phyloP scores from a whole-genome alignment of 225 moss, liverwort and hornwort genomes.

The Straminergon stramineum region DNA sequence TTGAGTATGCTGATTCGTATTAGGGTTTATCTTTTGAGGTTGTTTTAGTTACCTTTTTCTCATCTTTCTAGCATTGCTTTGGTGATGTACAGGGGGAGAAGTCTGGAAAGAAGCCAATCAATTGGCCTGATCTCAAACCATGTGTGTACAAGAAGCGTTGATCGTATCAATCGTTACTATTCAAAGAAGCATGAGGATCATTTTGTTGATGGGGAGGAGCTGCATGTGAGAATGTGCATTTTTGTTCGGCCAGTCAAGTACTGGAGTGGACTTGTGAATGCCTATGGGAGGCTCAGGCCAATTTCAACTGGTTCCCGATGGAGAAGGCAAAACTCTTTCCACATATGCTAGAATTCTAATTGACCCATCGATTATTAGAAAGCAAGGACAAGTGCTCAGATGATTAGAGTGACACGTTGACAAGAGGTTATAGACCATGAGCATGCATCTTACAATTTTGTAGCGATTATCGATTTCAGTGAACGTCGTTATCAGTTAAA shows the following conservation, averaged over 20 bases:
- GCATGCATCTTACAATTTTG: not conserved
- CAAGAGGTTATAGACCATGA: not conserved
- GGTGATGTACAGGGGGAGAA: conserved; percentile 36
- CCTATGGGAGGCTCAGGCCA: not conserved
- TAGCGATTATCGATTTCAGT: not conserved
- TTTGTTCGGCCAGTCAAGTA: not conserved
- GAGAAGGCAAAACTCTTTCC: not conserved
- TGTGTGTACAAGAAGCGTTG: conserved; percentile 77
- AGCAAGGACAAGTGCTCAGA: not conserved
- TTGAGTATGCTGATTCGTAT: not conserved
- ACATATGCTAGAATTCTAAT: not conserved
- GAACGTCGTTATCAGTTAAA: not conserved
- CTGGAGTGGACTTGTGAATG: not conserved
- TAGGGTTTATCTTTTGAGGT: not conserved
- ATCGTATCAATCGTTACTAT: not conserved
- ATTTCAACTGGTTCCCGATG: not conserved
- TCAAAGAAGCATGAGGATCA: not conserved
- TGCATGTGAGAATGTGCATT: not conserved
- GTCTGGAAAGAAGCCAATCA: conserved; percentile 30
- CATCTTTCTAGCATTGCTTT: not conserved
- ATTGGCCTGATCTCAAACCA: conserved; percentile 83
- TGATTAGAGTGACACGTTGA: not conserved
- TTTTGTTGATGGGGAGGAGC: not conserved
- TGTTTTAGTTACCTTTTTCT: not conserved
- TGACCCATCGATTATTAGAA: not conserved